A percentile compares a stretch with the other conserved stretches of the same genome.
Conservation (phyloP, 345 rosid species). For the Hibiscus trionum region DNA sequence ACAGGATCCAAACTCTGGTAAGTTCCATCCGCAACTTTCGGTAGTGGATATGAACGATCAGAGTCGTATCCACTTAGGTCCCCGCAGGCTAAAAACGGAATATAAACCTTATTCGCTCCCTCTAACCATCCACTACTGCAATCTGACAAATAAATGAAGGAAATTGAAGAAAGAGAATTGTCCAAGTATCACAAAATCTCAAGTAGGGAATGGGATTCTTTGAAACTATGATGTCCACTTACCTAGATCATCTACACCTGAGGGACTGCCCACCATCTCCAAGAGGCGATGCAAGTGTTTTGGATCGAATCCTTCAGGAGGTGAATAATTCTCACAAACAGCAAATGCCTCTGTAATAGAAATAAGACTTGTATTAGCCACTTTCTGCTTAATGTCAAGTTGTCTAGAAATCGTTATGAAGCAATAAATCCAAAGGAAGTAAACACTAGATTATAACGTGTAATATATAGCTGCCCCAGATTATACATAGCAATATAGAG, state of each 20-base stretch:
- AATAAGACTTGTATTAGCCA: conserved; percentile 14
- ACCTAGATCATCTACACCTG: conserved; percentile 85
- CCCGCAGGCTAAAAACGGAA: conserved; percentile 86
- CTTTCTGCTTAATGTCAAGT: neutral
- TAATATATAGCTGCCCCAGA: neutral
- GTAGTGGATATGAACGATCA: conserved; percentile 86
- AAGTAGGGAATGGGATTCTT: neutral
- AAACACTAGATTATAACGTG: neutral
- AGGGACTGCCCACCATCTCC: conserved; percentile 87
- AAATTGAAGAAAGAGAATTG: neutral
- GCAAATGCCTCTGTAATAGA: conserved; percentile 80
- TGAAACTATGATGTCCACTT: conserved; percentile 7
- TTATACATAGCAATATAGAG: neutral
- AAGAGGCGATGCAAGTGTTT: conserved; percentile 70
- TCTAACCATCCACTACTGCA: conserved; percentile 89
- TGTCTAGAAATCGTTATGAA: neutral
- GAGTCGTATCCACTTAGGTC: conserved; percentile 87
- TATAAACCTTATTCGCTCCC: conserved; percentile 87
- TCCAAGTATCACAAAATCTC: neutral
- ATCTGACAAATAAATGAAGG: conserved; percentile 35
- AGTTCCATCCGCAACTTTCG: conserved; percentile 62
- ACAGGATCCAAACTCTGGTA: conserved; percentile 83
- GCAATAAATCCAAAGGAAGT: neutral
- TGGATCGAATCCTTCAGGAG: conserved; percentile 82
- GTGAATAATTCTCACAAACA: conserved; percentile 87